phyloP scores from a whole-genome alignment of 2,329 filamentous ascomycete species.

The Whalleya microplaca region DNA sequence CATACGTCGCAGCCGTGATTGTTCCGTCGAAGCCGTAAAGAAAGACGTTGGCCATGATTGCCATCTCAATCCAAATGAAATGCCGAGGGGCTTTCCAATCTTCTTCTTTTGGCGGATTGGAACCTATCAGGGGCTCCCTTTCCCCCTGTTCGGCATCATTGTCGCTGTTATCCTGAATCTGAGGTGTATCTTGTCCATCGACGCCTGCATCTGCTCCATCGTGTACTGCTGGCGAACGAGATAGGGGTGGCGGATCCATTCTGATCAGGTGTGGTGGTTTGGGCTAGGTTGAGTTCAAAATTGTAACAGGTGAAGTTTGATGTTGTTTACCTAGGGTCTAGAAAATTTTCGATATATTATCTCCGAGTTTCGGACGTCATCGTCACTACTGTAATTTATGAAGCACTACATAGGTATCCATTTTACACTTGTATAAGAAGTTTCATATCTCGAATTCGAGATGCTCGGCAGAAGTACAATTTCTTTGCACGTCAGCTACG shows the following conservation, averaged over 20 bases:
- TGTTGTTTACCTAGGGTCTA: too few species aligned
- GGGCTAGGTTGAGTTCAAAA: background rate
- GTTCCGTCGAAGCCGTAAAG: slow-evolving; percentile 72
- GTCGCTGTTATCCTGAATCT: background rate
- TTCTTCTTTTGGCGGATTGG: slow-evolving; percentile 21
- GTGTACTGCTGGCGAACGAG: background rate
- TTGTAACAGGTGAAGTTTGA: background rate
- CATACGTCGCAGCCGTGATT: slow-evolving; percentile 73
- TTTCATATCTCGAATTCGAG: too few species aligned
- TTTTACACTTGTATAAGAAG: too few species aligned
- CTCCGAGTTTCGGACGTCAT: too few species aligned
- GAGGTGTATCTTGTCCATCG: background rate
- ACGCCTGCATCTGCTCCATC: background rate
- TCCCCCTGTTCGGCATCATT: slow-evolving; percentile 10
- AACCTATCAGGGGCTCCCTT: slow-evolving; percentile 17
- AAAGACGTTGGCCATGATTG: slow-evolving; percentile 68
- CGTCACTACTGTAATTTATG: too few species aligned
- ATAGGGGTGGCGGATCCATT: background rate
- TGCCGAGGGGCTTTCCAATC: slow-evolving; percentile 53
- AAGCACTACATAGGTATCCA: too few species aligned
- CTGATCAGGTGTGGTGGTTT: background rate
- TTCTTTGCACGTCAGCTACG: too few species aligned
- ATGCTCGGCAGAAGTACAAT: too few species aligned
- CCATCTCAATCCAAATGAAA: slow-evolving; percentile 62
- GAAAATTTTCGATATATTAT: too few species aligned